phyloP scores from a whole-genome alignment of 345 rosid genomes.

The Arabidopsis thaliana region DNA sequence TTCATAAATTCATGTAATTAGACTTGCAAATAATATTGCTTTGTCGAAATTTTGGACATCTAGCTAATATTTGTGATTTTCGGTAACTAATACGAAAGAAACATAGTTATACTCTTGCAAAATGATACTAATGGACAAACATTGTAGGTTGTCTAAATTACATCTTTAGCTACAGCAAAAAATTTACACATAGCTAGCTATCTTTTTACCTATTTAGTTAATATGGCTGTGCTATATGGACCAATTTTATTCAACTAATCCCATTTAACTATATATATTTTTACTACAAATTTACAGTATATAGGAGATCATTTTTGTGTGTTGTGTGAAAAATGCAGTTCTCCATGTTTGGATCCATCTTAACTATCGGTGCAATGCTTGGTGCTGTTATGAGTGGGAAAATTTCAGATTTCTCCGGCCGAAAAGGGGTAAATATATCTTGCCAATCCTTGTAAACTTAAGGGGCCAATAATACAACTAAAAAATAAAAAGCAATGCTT shows the following conservation, averaged over 20 bases:
- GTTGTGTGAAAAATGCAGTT: slow-evolving; percentile 55
- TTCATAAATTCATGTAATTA: background rate
- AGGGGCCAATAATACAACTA: background rate
- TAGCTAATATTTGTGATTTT: background rate
- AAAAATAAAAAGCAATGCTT: background rate
- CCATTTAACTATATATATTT: background rate
- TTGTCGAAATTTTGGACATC: background rate
- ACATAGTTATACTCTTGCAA: background rate
- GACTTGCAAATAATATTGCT: background rate
- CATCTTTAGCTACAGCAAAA: background rate
- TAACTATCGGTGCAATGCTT: slow-evolving; percentile 94
- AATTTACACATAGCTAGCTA: background rate
- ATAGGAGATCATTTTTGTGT: slow-evolving; percentile 5
- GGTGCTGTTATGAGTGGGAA: slow-evolving; percentile 88
- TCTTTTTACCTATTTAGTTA: background rate
- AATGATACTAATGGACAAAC: background rate
- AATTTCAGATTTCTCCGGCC: slow-evolving; percentile 73
- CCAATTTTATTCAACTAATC: slow-evolving; percentile 9
- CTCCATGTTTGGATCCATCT: slow-evolving; percentile 91
- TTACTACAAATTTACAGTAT: background rate
- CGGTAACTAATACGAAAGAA: background rate
- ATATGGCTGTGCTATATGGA: background rate
- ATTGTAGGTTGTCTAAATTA: background rate
- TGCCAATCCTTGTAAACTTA: slow-evolving; percentile 5
- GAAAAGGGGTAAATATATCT: slow-evolving; percentile 80